Percentiles rank a stretch among this genome's conserved stretches.
Evolutionary conservation across 2,329 filamentous ascomycete genomes (phyloP).

Genomic region (Trichoderma guizhouense): DNA sequence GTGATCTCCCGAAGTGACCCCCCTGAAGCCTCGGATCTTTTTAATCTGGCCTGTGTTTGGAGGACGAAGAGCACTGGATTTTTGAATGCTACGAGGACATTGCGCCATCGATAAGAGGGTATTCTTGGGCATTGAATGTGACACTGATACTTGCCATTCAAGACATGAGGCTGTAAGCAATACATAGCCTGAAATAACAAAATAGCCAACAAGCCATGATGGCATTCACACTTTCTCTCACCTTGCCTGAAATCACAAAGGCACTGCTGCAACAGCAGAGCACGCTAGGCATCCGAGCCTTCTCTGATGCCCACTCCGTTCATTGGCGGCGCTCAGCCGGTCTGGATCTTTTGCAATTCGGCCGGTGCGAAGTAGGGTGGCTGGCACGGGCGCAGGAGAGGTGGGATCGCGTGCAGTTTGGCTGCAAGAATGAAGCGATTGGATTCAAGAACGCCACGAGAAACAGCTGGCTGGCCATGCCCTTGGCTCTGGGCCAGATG

Average conservation of each 20-base stretch:
- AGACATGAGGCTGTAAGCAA: background rate
- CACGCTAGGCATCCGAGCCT: background rate
- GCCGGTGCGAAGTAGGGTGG: constrained; percentile 8
- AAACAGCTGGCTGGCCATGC: background rate
- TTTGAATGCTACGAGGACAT: background rate
- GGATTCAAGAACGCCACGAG: constrained; percentile 17
- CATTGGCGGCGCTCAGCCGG: background rate
- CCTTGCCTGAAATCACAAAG: background rate
- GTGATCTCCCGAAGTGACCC: constrained; percentile 17
- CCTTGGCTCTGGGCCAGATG: background rate
- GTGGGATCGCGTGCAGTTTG: constrained; percentile 15
- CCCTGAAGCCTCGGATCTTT: constrained; percentile 20
- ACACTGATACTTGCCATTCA: background rate
- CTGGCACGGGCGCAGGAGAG: constrained; percentile 12
- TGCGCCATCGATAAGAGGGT: background rate
- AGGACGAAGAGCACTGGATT: background rate
- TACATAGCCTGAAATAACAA: background rate
- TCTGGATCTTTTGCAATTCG: constrained; percentile 10
- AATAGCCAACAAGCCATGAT: background rate
- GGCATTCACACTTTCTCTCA: background rate
- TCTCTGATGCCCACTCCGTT: background rate
- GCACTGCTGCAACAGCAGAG: background rate
- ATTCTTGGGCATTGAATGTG: background rate
- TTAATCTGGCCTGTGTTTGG: constrained; percentile 9
- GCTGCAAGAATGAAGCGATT: constrained; percentile 18